Base-by-base conservation (phyloP, 805 yeast genomes). In the Cyberlindnera xishuangbannaensis region DNA sequence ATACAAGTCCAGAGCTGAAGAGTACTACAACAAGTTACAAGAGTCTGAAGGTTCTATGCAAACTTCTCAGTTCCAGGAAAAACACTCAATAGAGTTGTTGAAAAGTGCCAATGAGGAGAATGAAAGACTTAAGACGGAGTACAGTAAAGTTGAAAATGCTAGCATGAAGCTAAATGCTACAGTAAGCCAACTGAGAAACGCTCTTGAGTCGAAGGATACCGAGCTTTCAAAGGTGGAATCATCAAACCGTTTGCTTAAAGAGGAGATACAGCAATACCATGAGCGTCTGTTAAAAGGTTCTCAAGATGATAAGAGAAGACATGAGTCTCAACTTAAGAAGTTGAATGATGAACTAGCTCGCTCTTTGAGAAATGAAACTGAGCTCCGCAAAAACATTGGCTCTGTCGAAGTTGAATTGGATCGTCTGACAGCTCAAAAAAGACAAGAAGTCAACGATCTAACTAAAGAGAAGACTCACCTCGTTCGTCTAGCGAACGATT, bases 11-110 rank as follows among this genome's bases (percentile, higher is more conserved):
- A 71, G 95, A 40, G 76, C 94, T 21, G 88, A 83, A 22, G 82
- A 78, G 40, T 82, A 84, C 52, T 75, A 70, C 45, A 65, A 67
- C 37, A 83, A 83, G 48, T 63, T 87, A 17, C 94, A 86, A 48
- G 70, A 73, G 31, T 88, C 92, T 2, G 95, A 88, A 51, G 67
- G 78, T 30, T 82, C 84, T 5, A 73, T 82, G 2, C 64, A 70
- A 33, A 69, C 76, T 28, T 75, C 85, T 7, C 67, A 73, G 44
- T 63, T 83, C 45, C 74, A 78, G 10, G 88, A 81, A 50, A 67
- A 67, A 34, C 48, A 62, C 23, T 65, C 79, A 5, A 59, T 56
- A 30, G 61, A 62, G 29, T 85, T 84, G 40, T 57, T 75, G 33
- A 51, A 56, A 14, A 83, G 80, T 45, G 57, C 72, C 22, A 60